Percentiles rank a stretch among this genome's conserved stretches.
Conservation (phyloP, 1,284 basidiomycete genomes). For the Cutaneotrichosporon arboriforme region DNA sequence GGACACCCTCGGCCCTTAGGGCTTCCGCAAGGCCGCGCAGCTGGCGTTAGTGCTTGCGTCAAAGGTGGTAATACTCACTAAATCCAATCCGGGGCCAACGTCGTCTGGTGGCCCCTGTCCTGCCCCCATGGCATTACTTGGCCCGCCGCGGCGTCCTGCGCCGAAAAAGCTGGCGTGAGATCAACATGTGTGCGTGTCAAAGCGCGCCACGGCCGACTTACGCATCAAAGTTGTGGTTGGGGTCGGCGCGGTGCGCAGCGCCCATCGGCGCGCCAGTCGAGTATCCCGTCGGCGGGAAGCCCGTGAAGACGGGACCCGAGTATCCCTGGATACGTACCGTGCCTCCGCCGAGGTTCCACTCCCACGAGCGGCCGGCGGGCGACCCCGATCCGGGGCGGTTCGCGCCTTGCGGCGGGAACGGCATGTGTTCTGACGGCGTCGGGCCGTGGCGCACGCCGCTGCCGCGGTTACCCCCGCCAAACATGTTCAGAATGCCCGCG, state of each 20-base stretch:
- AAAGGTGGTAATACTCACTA: too few species aligned
- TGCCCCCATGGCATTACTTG: too few species aligned
- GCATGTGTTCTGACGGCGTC: neutral
- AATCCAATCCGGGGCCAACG: too few species aligned
- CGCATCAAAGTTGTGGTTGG: constrained; percentile 9
- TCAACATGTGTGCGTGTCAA: too few species aligned
- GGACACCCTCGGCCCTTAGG: too few species aligned
- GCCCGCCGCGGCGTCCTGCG: constrained; percentile 16
- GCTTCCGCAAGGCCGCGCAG: too few species aligned
- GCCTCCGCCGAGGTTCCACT: constrained; percentile 11
- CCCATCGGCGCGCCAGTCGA: too few species aligned
- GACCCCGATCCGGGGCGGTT: neutral
- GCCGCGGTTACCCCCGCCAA: constrained; percentile 3
- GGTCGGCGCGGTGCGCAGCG: neutral
- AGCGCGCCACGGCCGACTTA: too few species aligned
- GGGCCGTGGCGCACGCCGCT: too few species aligned
- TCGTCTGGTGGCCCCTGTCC: too few species aligned
- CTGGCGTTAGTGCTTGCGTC: too few species aligned
- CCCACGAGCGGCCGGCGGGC: neutral
- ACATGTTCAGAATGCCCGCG: neutral
- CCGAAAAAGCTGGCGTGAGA: constrained; percentile 27
- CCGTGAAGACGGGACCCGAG: neutral
- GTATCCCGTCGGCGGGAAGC: too few species aligned
- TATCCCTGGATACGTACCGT: constrained; percentile 5
- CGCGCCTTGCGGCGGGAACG: neutral